phyloP scores from a whole-genome alignment of 2,329 filamentous ascomycete species.

The Calonectria naviculata region DNA sequence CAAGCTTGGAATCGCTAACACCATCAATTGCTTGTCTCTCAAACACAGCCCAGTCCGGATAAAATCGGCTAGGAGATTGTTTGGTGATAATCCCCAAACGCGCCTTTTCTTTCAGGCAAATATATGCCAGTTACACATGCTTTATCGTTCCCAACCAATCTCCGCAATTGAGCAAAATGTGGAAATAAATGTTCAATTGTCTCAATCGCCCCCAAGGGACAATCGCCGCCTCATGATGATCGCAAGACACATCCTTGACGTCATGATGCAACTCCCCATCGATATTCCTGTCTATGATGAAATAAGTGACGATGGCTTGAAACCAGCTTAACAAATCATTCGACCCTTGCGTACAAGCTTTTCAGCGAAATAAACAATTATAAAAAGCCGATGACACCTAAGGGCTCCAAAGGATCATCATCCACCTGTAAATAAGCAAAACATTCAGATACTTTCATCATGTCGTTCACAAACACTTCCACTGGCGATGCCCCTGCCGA shows the following conservation, averaged over 20 bases:
- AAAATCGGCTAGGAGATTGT: not conserved
- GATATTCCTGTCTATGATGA: slow-evolving; percentile 40
- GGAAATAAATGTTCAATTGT: not conserved
- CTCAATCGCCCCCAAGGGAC: not conserved
- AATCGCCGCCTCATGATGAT: slow-evolving; percentile 1
- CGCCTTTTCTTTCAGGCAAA: not conserved
- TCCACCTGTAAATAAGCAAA: not conserved
- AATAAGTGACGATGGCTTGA: slow-evolving; percentile 38
- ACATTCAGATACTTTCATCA: slow-evolving; percentile 45
- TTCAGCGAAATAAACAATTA: not conserved
- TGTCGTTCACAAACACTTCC: slow-evolving; percentile 63
- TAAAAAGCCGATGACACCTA: not conserved
- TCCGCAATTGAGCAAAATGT: not conserved
- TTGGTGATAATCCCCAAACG: not conserved
- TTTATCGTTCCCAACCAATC: not conserved
- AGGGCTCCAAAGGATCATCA: not conserved
- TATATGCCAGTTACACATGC: not conserved
- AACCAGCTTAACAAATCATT: not conserved
- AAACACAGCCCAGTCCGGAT: not conserved
- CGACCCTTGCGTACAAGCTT: not conserved
- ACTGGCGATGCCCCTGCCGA: slow-evolving; percentile 74
- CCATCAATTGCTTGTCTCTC: not conserved
- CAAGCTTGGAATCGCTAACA: not conserved
- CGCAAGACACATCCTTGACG: slow-evolving; percentile 19
- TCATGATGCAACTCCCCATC: slow-evolving; percentile 19